Base-by-base conservation (phyloP, 1,284 basidiomycete species). In the Marasmius fiardii region DNA sequence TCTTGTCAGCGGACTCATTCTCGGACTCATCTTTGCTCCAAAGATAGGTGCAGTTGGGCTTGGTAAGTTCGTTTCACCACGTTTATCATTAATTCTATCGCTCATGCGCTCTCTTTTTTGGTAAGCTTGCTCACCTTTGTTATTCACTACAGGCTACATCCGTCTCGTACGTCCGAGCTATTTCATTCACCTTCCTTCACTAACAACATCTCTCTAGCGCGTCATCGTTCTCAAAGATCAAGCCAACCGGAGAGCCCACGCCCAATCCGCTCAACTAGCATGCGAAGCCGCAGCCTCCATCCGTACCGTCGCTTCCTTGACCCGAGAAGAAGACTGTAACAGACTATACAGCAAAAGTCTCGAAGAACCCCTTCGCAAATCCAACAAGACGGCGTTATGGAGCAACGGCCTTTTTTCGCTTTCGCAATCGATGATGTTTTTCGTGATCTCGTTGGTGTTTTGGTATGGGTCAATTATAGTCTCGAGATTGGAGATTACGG, bases 211-310 rank as follows among this genome's bases (percentile, higher is more conserved):
- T 4, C 28, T 31, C 28, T 31, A 31, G 28, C 89, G 79, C 39
- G 85, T 91, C 54, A 86, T 92, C 58, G 86, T 94, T 0, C 74
- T 95, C 61, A 95, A 95, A 72, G 93, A 96, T 65, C 85, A 93
- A 68, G 75, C 78, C 61, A 95, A 95, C 77, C 95, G 95, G 75
- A 81, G 81, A 64, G 79, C 88, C 0, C 94, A 99, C 68, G 89
- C 90, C 63, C 74, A 74, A 4, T 93, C 91, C 18, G 93, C 95
- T n/a, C 93, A 96, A 63, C 71, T 95, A 23, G 96, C 96, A 28
- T 92, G 91, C 65, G 96, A 98, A 72, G 94, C 95, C 24, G 93
- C 95, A 16, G 90, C 83, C 5, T 80, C 95, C 2, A 97, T 99
- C 66, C 86, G 94, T 18, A 98, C 96, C 4, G 95, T 99, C 28